Base-by-base conservation (phyloP, 306 rosid species). In the Cucurbita ficifolia region DNA sequence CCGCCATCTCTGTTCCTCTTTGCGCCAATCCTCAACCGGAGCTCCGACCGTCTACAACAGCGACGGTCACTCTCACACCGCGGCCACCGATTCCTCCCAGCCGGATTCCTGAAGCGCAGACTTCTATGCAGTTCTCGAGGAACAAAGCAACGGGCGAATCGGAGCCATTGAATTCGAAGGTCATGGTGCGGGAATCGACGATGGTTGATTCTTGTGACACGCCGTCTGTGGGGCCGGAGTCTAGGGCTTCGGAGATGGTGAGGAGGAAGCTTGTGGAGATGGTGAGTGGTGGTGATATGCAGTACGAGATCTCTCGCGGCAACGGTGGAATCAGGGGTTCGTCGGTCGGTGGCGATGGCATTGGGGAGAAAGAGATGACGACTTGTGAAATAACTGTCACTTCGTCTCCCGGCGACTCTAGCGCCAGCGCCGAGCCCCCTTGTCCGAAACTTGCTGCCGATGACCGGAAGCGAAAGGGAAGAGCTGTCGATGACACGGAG, bases 141-240 rank as follows among this genome's bases (percentile, higher is more conserved):
- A 82, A 60, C 70, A 79, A 64, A 40, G 70, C 79, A 9, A 80
- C 76, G 48, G 50, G 65, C 0, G 84, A 83, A 49, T 63, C 79
- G 38, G 79, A 68, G 35, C 81, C 84, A 55, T 75, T 89, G 35
- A 75, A 75, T 46, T 80, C 81, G 10, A 87, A 81, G 75, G 68
- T 16, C 24, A 42, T 51, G 19, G 82, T 43, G 33, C 75, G 45
- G 59, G 92, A 87, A 51, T 65, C 81, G 5, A 78, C 87, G 59
- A 86, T 79, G 73, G 89, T 79, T 63, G 95, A 86, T 61, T 92
- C 96, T n/a, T 77, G 88, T 75, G 89, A 84, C 1, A 87, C 88
- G 7, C 85, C 88, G 22, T 69, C 70, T 6, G 84, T 49, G 58
- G 76, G 77, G 39, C 81, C 72, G 0, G 43, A 39, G 71, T 78